Conservation (phyloP, 2,329 filamentous ascomycete genomes). For the Mycosphaerella sp. region DNA sequence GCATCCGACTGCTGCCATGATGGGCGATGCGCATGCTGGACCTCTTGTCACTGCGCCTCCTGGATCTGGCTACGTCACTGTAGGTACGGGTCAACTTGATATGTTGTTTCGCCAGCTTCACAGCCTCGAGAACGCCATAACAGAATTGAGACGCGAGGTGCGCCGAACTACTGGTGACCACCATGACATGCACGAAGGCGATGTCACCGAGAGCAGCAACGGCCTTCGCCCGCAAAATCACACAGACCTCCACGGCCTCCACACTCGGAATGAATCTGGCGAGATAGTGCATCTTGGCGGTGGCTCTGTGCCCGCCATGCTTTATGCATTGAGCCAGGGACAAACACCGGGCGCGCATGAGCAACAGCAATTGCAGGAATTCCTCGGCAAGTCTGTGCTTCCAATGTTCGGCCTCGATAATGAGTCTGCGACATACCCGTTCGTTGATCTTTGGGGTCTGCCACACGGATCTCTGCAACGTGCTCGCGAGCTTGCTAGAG, state of each 20-base stretch:
- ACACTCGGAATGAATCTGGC: conserved; percentile 50
- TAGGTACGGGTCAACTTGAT: conserved; percentile 41
- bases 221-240: conserved; percentile 29
- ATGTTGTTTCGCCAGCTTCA: conserved; percentile 45
- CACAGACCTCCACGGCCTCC: conserved; percentile 50
- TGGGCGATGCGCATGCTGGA: conserved; percentile 21
- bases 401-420: conserved; percentile 59
- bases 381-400: conserved; percentile 56
- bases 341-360: conserved; percentile 34
- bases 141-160: conserved; percentile 38
- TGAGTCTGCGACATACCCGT: conserved; percentile 59
- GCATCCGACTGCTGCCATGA: conserved; percentile 9
- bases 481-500: conserved; percentile 53
- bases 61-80: conserved; percentile 26
- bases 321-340: conserved; percentile 46
- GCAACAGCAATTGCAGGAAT: conserved; percentile 50
- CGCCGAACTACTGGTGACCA: conserved; percentile 19
- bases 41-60: conserved; percentile 2
- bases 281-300: conserved; percentile 58
- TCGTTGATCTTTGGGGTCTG: conserved; percentile 58
- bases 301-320: conserved; percentile 56
- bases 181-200: conserved; percentile 16
- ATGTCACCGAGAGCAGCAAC: conserved; percentile 17
- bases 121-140: conserved; percentile 43
- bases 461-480: conserved; percentile 54